Base-by-base conservation (phyloP, 31 red algal genomes). In the Odonthalia washingtoniensis region DNA sequence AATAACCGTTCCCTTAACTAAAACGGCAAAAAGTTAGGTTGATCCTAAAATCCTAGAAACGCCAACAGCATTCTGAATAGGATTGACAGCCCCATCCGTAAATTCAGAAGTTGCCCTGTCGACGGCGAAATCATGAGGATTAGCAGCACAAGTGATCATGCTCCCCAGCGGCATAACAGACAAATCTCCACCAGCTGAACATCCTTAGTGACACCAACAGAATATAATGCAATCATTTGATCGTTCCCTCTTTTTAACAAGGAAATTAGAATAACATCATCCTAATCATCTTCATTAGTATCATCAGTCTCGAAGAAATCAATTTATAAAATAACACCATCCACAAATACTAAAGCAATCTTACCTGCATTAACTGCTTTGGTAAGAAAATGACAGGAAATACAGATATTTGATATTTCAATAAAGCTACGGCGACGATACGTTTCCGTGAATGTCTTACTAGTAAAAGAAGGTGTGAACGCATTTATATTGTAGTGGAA, bases 21-120 rank as follows among this genome's bases (percentile, higher is more conserved):
- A 84, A 35, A 94, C 85, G 60, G 91, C 91, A 84, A 94, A 94
- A 35, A 88, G 53, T 63, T 77, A 94, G 18, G 91, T 77, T 38
- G 84, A 88, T 30, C 91, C 78, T 24, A 84, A 26, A 34, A 94
- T 28, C 3, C 79, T 40, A 60, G 91, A 84, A 36, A 94, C 82
- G 21, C 84, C 80, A 32, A 70, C 72, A 41, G 91, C 91, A 24
- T 52, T 67, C 18, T 80, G 89, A 31, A 74, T 72, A 3, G 80
- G 89, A n/a, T 65, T 63, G 17, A 87, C 82, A 46, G 67, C 40
- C 39, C 82, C 46, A 31, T 83, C 83, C 28, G 90, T 93, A 0
- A 87, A 63, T 27, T 84, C 64, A 4, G 81, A 77, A 6, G 78
- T 83, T 17, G 91, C 91, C 33, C 84, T 83, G 33, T 83, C 91